phyloP scores from a whole-genome alignment of 306 rosid species.

The Datisca glomerata region DNA sequence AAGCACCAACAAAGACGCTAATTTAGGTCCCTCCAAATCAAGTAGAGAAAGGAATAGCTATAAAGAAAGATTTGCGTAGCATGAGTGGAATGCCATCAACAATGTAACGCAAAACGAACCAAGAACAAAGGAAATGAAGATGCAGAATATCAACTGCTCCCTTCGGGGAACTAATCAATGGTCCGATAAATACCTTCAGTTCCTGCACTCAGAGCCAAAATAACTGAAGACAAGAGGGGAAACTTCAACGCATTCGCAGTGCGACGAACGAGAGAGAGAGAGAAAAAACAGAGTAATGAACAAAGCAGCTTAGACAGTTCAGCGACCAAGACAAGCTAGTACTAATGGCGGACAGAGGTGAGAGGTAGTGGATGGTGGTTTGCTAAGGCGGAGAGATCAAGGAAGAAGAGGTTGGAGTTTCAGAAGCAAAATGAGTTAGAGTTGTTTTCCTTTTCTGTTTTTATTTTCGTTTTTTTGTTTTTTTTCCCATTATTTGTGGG shows the following conservation, averaged over 20 bases:
- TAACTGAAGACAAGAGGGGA: background rate
- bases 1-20: too few species aligned
- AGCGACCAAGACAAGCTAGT: background rate
- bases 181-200: background rate
- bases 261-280: background rate
- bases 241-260: constrained; percentile 1
- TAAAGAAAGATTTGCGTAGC: too few species aligned
- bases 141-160: background rate
- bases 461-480: too few species aligned
- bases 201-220: background rate
- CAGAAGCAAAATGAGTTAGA: too few species aligned
- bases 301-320: background rate
- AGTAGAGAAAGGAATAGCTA: too few species aligned
- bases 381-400: constrained; percentile 10
- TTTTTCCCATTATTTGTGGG: too few species aligned
- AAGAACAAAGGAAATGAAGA: background rate
- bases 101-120: too few species aligned
- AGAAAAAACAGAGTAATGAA: too few species aligned
- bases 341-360: background rate
- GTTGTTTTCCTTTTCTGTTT: too few species aligned
- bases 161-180: background rate
- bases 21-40: too few species aligned
- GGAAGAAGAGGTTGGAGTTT: constrained; percentile 2
- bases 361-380: too few species aligned
- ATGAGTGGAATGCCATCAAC: too few species aligned